A percentile compares a stretch with the other conserved stretches of the same genome.
Conservation (phyloP, 306 rosid species). For the Cicer pinnatifidum region DNA sequence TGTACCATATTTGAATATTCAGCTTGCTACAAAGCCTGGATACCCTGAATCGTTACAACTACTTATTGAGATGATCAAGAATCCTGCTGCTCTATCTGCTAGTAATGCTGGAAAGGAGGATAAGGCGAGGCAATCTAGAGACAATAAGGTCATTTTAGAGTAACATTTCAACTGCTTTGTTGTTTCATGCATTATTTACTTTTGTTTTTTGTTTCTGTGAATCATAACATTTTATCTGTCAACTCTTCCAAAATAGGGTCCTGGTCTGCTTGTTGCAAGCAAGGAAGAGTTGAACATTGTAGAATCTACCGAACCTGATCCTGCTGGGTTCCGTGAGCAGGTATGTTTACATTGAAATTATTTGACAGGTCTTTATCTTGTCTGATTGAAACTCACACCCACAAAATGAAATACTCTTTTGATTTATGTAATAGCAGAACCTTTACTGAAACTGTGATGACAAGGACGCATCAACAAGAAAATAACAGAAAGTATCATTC, state of each 20-base stretch:
- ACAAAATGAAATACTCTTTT: not conserved
- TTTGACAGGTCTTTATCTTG: constrained; percentile 22
- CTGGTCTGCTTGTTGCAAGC: constrained; percentile 55
- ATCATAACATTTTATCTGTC: not conserved
- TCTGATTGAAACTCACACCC: not conserved
- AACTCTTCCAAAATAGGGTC: constrained; percentile 53
- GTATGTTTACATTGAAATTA: constrained; percentile 50
- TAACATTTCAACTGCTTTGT: constrained; percentile 18
- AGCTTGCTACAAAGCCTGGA: constrained; percentile 94
- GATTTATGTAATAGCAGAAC: not conserved
- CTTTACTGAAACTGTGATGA: not conserved
- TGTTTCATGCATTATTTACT: not conserved
- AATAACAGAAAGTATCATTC: not conserved
- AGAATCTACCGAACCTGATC: constrained; percentile 80
- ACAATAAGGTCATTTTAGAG: constrained; percentile 68
- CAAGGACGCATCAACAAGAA: not conserved
- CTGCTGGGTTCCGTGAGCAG: constrained; percentile 93
- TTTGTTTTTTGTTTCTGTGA: not conserved
- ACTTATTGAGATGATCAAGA: constrained; percentile 82
- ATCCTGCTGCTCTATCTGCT: constrained; percentile 66
- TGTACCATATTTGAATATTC: constrained; percentile 48
- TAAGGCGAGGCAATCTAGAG: constrained; percentile 72
- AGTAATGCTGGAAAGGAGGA: constrained; percentile 82
- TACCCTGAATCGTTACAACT: constrained; percentile 85
- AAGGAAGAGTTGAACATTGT: constrained; percentile 66